Evolutionary conservation across 2,329 filamentous ascomycete species (phyloP), one percentile per base, ranked within the genome.

Genomic region (Pestalotiopsis fici): DNA sequence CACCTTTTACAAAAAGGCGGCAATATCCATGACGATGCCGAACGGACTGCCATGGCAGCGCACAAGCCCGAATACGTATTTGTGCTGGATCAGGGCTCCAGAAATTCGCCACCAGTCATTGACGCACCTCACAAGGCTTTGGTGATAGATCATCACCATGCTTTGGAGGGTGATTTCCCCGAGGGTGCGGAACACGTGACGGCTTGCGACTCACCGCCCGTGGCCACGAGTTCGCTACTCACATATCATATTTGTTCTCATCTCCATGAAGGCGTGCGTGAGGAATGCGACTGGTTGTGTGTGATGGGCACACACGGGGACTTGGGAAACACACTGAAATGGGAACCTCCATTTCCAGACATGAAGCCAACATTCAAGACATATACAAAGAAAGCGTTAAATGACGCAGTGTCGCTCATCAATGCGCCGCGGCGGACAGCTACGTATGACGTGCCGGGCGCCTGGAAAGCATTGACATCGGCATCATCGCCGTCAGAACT

Each of bases 301-400:
- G 83, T 84, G 2, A 83, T 91, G 69, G 90, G 90, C 9, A 91
- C 90, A 0, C 88, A 91, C 69, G 90, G 89, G 2, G 90, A 92
- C 69, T 80, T 92, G 0, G 90, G 90, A 15, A 90, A 86, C 50
- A 84, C 84, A 0, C 69, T 91, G 18, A 91, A 91, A 74, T 92
- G 90, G 90, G 79, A 87, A 25, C 83, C 85, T 0, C 90, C 90
- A 0, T 91, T 92, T 69, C 90, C 90, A 1, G 87, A 91, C 68
- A 91, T 92, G 88, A 82, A 80, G 21, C 76, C 81, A 1, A 85
- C 85, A 0, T 87, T 92, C 71, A 91, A 90, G 71, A 79, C 76
- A 15, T 82, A 90, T 71, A 87, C 87, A 0, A 91, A 89, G 71
- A 91, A 88, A 70, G 78, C 84, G 0, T 77, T 92, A 65, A 91